phyloP scores from a whole-genome alignment of 805 yeast species.

The Schwanniomyces sp. region DNA sequence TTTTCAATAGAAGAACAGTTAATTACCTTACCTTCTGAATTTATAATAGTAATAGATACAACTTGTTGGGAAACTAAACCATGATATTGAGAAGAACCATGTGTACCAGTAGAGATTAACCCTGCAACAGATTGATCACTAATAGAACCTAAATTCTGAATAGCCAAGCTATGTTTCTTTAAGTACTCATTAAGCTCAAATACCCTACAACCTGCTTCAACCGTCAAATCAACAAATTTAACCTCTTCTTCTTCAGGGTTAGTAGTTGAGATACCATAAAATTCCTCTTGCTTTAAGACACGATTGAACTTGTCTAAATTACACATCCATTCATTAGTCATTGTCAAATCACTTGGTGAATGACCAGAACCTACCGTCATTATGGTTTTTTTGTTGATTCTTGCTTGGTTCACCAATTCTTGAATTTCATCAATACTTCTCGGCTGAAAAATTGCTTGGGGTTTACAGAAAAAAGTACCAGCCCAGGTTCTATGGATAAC shows the following conservation, averaged over 20 bases:
- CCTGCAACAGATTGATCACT: conserved; percentile 94
- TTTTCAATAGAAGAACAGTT: conserved; percentile 66
- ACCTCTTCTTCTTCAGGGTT: conserved; percentile 34
- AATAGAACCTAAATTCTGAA: conserved; percentile 91
- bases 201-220: conserved; percentile 89
- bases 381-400: conserved; percentile 57
- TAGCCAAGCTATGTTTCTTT: conserved; percentile 64
- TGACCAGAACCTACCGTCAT: conserved; percentile 93
- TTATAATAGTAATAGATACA: conserved; percentile 72
- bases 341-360: conserved; percentile 88
- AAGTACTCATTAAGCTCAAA: conserved; percentile 70
- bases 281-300: conserved; percentile 49
- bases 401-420: conserved; percentile 66
- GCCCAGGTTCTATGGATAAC: conserved; percentile 81
- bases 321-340: conserved; percentile 85
- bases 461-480: conserved; percentile 75
- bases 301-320: conserved; percentile 73
- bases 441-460: conserved; percentile 82
- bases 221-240: conserved; percentile 81
- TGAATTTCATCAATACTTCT: conserved; percentile 63
- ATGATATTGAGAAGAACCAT: conserved; percentile 91
- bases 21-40: conserved; percentile 72
- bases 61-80: conserved; percentile 87
- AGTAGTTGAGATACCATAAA: conserved; percentile 36
- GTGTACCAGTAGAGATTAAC: conserved; percentile 95